Conservation (phyloP, 768 basidiomycete genomes). For the Tricholoma matsutake region DNA sequence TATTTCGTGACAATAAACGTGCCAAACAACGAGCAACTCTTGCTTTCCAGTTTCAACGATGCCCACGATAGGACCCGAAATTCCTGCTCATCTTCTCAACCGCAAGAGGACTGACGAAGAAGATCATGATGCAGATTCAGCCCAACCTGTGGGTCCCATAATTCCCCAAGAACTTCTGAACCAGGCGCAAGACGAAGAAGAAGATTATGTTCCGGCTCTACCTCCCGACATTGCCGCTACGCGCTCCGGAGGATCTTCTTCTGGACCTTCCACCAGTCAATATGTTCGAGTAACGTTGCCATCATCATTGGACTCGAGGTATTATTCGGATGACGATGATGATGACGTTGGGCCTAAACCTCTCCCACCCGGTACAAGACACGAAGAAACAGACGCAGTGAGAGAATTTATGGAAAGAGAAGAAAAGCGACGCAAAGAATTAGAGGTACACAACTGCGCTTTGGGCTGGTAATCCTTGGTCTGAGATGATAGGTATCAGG, state of each 20-base stretch:
- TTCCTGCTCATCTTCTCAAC: conserved; percentile 47
- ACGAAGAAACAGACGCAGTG: conserved; percentile 59
- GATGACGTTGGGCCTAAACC: conserved; percentile 87
- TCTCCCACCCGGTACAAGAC: conserved; percentile 45
- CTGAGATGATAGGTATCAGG: conserved; percentile 36
- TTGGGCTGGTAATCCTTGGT: neutral
- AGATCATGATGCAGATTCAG: conserved; percentile 30
- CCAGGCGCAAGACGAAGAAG: conserved; percentile 35
- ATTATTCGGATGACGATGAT: conserved; percentile 51
- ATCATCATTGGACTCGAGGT: conserved; percentile 30
- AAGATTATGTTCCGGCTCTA: conserved; percentile 69
- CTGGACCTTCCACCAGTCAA: conserved; percentile 27
- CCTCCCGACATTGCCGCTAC: conserved; percentile 65
- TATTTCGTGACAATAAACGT: too few relatives aligned
- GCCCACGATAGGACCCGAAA: conserved; percentile 54
- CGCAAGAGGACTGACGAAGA: conserved; percentile 16
- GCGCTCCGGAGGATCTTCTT: conserved; percentile 26
- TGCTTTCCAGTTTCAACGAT: conserved; percentile 23
- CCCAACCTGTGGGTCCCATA: conserved; percentile 21
- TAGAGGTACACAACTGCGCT: conserved; percentile 46
- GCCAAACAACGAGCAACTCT: neutral
- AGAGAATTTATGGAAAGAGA: conserved; percentile 84
- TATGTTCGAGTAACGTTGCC: conserved; percentile 49
- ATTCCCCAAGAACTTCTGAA: conserved; percentile 27
- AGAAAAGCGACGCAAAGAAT: conserved; percentile 65